phyloP scores from a whole-genome alignment of 768 basidiomycete genomes.

The Mycena rebaudengoi region DNA sequence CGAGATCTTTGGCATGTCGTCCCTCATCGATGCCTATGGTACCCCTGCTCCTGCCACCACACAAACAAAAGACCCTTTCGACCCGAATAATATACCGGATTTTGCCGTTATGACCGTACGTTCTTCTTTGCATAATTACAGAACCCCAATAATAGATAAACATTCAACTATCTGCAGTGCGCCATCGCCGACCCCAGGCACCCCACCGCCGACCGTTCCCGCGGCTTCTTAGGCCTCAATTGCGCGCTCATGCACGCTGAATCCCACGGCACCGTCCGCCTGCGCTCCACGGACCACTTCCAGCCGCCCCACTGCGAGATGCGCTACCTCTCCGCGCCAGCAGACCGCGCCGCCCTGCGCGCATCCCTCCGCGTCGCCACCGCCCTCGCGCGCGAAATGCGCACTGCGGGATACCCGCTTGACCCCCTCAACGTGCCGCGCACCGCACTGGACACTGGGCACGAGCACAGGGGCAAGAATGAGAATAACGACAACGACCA shows the following conservation, averaged over 20 bases:
- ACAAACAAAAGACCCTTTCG: background rate
- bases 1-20: constrained; percentile 2
- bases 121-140: background rate
- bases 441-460: no score
- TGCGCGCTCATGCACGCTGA: background rate
- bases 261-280: background rate
- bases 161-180: background rate
- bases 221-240: constrained; percentile 10
- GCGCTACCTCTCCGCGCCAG: background rate
- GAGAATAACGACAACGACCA: no score
- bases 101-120: constrained; percentile 9
- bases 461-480: no score
- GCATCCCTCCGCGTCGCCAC: constrained; percentile 1
- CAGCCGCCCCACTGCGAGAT: constrained; percentile 1
- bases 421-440: background rate
- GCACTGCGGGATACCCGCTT: background rate
- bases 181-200: constrained; percentile 8
- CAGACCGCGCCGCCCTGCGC: constrained; percentile 1
- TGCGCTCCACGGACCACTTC: constrained; percentile 7
- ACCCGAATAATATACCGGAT: constrained; percentile 6
- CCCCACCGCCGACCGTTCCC: background rate
- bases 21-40: background rate
- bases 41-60: background rate
- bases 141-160: no score
- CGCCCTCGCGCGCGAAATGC: constrained; percentile 6